Percentiles rank a stretch among this genome's conserved stretches.
phyloP scores from a whole-genome alignment of 2,329 filamentous ascomycete species.

The Thelonectria blattea region DNA sequence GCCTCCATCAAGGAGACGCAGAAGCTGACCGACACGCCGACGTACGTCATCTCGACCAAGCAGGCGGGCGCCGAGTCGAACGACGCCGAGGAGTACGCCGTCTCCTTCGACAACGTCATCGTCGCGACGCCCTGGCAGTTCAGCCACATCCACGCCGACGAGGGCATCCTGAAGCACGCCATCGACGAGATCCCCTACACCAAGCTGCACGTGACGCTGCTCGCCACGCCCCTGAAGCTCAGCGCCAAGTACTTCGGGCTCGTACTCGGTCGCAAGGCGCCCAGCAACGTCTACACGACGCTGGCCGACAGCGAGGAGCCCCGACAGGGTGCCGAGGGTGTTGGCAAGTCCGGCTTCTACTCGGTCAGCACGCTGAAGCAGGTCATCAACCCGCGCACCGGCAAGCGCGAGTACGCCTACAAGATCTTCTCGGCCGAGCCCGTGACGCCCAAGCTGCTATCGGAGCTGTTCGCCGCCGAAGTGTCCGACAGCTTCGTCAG shows the following conservation, averaged over 20 bases:
- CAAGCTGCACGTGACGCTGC: slow-evolving; percentile 85
- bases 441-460: slow-evolving; percentile 60
- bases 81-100: slow-evolving; percentile 48
- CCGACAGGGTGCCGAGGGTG: slow-evolving; percentile 59
- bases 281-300: slow-evolving; percentile 83
- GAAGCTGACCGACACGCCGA: slow-evolving; percentile 49
- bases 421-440: slow-evolving; percentile 68
- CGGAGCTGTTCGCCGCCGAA: slow-evolving; percentile 55
- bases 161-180: slow-evolving; percentile 68
- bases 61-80: slow-evolving; percentile 28
- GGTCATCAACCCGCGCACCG: slow-evolving; percentile 65
- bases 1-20: slow-evolving; percentile 60
- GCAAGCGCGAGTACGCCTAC: slow-evolving; percentile 63
- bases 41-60: slow-evolving; percentile 55
- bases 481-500: slow-evolving; percentile 51
- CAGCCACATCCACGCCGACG: slow-evolving; percentile 68
- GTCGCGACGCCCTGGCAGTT: slow-evolving; percentile 86
- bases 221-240: slow-evolving; percentile 78
- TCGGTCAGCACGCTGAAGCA: slow-evolving; percentile 77
- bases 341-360: slow-evolving; percentile 81
- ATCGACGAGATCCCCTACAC: slow-evolving; percentile 88
- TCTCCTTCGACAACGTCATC: slow-evolving; percentile 79
- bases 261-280: slow-evolving; percentile 60
- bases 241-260: slow-evolving; percentile 76
- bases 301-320: slow-evolving; percentile 65